These are phyloP conservation scores for Hypoxylon sp. DNA, from an alignment of 2,329 filamentous ascomycete species.

Conservation along the genomic window DNA sequence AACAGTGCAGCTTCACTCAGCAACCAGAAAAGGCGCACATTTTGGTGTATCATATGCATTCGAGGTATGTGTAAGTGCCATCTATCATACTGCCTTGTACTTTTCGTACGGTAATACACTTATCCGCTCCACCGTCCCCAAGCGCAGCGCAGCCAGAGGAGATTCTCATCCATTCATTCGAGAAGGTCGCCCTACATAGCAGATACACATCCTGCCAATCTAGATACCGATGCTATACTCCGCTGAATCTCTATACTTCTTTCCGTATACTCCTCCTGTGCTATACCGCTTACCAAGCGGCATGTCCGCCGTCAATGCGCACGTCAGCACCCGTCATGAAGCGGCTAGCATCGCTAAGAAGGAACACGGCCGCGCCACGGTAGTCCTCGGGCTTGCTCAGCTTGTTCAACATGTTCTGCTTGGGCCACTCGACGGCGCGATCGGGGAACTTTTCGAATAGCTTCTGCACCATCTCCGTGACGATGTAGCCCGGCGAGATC, in stretches of 20 bases:
- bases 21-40: not conserved
- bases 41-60: conserved; percentile 33
- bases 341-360: conserved; percentile 74
- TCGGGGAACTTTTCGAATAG: conserved; percentile 83
- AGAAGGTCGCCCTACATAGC: conserved; percentile 18
- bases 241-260: conserved; percentile 21
- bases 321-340: conserved; percentile 79
- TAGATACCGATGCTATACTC: conserved; percentile 4
- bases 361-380: conserved; percentile 76
- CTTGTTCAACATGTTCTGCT: conserved; percentile 85
- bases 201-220: conserved; percentile 18
- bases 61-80: conserved; percentile 38
- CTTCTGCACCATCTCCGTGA: conserved; percentile 84
- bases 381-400: conserved; percentile 77
- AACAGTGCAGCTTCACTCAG: not conserved
- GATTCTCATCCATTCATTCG: not conserved
- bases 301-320: conserved; percentile 78
- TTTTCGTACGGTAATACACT: conserved; percentile 15
- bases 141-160: not conserved
- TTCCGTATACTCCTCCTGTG: not conserved
- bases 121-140: conserved; percentile 9
- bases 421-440: conserved; percentile 75
- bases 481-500: conserved; percentile 83
- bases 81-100: conserved; percentile 31
- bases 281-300: conserved; percentile 62